Evolutionary conservation across 169 alveolate genomes (phyloP).

Genomic region (Plasmodium vivax): DNA sequence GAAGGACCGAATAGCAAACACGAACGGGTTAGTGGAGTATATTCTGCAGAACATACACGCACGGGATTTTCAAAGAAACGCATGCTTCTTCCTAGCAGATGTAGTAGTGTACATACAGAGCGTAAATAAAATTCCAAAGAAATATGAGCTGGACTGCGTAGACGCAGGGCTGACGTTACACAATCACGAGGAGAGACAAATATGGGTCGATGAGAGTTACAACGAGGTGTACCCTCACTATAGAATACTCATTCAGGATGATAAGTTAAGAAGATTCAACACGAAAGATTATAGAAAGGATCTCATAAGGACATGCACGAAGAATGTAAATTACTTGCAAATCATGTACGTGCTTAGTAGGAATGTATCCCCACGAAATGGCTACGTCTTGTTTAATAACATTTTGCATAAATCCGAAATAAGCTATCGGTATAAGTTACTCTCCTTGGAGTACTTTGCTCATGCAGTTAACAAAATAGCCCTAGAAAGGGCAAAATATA

Average conservation of each 20-base stretch:
- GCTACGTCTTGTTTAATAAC: constrained; percentile 45
- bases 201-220: background rate
- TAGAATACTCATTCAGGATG: constrained; percentile 46
- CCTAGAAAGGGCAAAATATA: constrained; percentile 65
- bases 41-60: constrained; percentile 15
- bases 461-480: constrained; percentile 59
- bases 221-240: background rate
- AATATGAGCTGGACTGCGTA: background rate
- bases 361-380: constrained; percentile 61
- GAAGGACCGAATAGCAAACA: constrained; percentile 26
- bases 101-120: constrained; percentile 45
- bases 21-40: constrained; percentile 6
- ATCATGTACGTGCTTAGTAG: constrained; percentile 53
- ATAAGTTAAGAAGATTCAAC: constrained; percentile 23
- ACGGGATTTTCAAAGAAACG: constrained; percentile 7
- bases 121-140: constrained; percentile 17
- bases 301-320: constrained; percentile 45
- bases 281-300: constrained; percentile 21
- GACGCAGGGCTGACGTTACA: background rate
- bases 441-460: constrained; percentile 69
- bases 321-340: constrained; percentile 63
- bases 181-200: background rate
- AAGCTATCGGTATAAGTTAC: constrained; percentile 58
- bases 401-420: constrained; percentile 50
- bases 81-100: constrained; percentile 59